Percentiles rank a stretch among this genome's conserved stretches.
These are phyloP conservation scores for Alternaria ventricosa DNA, from an alignment of 2,329 filamentous ascomycete species.

Conservation along the genomic window DNA sequence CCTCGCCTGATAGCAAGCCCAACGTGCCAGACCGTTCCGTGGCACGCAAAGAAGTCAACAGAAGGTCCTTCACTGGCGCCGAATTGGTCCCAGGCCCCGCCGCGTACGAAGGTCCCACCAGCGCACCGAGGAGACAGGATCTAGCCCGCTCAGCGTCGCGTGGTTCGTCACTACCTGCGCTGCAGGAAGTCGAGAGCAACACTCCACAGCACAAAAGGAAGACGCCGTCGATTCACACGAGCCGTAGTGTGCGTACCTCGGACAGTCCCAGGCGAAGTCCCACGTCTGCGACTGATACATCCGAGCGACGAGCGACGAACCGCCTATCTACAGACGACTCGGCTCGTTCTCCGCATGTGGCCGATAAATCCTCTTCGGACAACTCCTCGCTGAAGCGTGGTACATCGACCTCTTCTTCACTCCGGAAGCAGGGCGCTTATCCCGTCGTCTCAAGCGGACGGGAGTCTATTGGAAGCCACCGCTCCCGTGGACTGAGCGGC, in stretches of 20 bases:
- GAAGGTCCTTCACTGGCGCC: constrained; percentile 14
- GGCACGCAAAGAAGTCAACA: constrained; percentile 28
- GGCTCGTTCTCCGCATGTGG: constrained; percentile 23
- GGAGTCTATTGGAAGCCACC: constrained; percentile 43
- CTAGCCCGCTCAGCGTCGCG: constrained; percentile 28
- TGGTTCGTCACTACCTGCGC: constrained; percentile 32
- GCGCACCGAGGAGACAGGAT: constrained; percentile 29
- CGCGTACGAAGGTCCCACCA: constrained; percentile 12
- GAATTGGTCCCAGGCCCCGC: constrained; percentile 6
- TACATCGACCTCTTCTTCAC: constrained; percentile 40
- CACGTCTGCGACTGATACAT: constrained; percentile 9
- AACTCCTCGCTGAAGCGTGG: constrained; percentile 41
- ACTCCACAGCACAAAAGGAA: constrained; percentile 10
- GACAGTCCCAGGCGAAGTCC: constrained; percentile 26
- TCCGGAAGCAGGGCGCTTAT: constrained; percentile 37
- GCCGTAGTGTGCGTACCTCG: constrained; percentile 16
- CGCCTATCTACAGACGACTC: constrained; percentile 32
- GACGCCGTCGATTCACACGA: constrained; percentile 10
- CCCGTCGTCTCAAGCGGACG: constrained; percentile 42
- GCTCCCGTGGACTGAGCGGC: constrained; percentile 35
- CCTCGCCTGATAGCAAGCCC: constrained; percentile 35
- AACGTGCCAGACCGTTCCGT: constrained; percentile 26
- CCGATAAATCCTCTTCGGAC: constrained; percentile 34
- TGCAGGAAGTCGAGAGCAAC: constrained; percentile 38
- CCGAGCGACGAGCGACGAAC: constrained; percentile 28